Evolutionary conservation across 192 early-diverging fungal species (phyloP), one percentile per base, ranked within the genome.

Genomic region (Coemansia sp.): DNA sequence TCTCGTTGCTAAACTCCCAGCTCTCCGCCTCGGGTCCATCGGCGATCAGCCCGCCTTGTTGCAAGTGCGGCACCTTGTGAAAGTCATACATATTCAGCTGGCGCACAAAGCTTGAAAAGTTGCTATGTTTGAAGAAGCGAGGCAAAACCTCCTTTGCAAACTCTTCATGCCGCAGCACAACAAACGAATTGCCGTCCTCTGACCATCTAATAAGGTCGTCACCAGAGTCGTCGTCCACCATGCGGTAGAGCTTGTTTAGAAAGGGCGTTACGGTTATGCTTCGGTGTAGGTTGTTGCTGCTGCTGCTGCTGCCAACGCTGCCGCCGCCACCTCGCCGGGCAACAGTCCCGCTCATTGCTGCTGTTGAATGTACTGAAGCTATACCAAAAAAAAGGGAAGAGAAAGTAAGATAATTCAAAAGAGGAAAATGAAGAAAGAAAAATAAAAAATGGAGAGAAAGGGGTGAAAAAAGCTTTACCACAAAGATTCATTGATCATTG

Each of bases 41-140:
- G 4, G 90, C 73, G 4, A 87, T 82, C 32, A 97, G 81, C 2
- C 92, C 91, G 27, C 96, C 96, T 48, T 94, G 90, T 57, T 93
- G 90, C 12, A 95, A 67, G 68, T 96, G 92, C n/a, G 93, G 94
- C 12, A 97, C 86, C 58, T 98, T 98, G 76, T 95, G 94, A 63
- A 99, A 99, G 12, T 92, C 97, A 65, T 99, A 95, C 90, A 95
- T 88, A 68, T 95, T 95, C 10, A 95, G 82, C 65, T 95, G 94
- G 22, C 93, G 87, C 1, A 95, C 93, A 85, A 95, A 95, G 26
- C 85, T 88, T 18, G 90, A 83, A 69, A 94, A 94, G 37, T 94
- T 95, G 74, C 87, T 89, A 83, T 95, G 94, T 73, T 95, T 95
- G 70, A 94, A 95, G 62, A 89, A 91, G 15, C 80, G 82, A 19